These are phyloP conservation scores for Xylaria scruposa DNA, from an alignment of 495 filamentous ascomycete genomes.

Conservation along the genomic window DNA sequence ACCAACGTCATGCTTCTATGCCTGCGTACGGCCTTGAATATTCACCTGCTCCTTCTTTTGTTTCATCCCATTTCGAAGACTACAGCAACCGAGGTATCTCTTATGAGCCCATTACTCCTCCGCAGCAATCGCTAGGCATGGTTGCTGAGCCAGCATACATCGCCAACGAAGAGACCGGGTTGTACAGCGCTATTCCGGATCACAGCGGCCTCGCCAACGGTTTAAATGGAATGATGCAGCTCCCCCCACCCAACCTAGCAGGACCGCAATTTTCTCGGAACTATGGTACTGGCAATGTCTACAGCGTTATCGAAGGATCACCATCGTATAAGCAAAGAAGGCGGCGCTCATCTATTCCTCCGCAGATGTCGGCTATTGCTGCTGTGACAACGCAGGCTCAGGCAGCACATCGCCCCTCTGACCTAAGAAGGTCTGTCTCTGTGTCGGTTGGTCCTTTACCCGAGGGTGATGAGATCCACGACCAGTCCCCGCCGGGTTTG, in stretches of 20 bases:
- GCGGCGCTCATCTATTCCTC: slow-evolving; percentile 88
- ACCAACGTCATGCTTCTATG: slow-evolving; percentile 95
- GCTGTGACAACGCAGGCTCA: slow-evolving; percentile 63
- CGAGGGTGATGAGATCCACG: slow-evolving; percentile 74
- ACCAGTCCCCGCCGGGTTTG: slow-evolving; percentile 72
- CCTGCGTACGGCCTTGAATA: slow-evolving; percentile 93
- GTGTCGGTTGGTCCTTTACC: slow-evolving; percentile 82
- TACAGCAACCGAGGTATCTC: slow-evolving; percentile 97
- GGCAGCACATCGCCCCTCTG: slow-evolving; percentile 73
- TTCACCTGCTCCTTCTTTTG: slow-evolving; percentile 95
- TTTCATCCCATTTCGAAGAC: slow-evolving; percentile 94
- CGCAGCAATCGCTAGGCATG: slow-evolving; percentile 81
- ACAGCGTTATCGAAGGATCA: slow-evolving; percentile 96
- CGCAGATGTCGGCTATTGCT: slow-evolving; percentile 69
- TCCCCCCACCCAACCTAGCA: slow-evolving; percentile 85
- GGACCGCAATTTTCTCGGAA: slow-evolving; percentile 76
- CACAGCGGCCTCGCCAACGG: slow-evolving; percentile 61
- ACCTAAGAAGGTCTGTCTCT: slow-evolving; percentile 90
- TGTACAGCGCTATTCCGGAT: slow-evolving; percentile 94
- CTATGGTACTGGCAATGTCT: slow-evolving; percentile 79
- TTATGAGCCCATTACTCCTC: slow-evolving; percentile 94
- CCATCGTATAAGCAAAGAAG: slow-evolving; percentile 98
- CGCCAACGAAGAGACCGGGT: slow-evolving; percentile 93
- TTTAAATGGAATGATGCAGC: slow-evolving; percentile 86
- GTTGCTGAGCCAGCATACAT: slow-evolving; percentile 93